A percentile compares a stretch with the other conserved stretches of the same genome.
These are phyloP conservation scores for Colletotrichum liriopes DNA, from an alignment of 2,329 filamentous ascomycete genomes.

Conservation along the genomic window DNA sequence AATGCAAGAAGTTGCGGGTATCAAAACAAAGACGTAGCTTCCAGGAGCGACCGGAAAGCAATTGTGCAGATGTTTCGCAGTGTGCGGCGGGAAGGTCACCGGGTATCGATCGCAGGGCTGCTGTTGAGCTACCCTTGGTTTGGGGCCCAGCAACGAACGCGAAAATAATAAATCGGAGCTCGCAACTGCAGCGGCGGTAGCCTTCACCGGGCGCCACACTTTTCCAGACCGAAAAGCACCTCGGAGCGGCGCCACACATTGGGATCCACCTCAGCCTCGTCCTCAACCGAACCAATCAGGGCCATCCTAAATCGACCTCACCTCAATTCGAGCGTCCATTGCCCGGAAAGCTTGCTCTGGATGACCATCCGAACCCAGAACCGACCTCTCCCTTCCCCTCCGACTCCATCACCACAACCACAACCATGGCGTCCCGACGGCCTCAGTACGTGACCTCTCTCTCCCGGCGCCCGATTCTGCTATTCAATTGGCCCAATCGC, in stretches of 20 bases:
- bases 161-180: slow-evolving; percentile 45
- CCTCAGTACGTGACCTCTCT: slow-evolving; percentile 55
- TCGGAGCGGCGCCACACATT: background rate
- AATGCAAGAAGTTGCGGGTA: slow-evolving; percentile 23
- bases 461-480: background rate
- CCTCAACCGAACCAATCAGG: slow-evolving; percentile 55
- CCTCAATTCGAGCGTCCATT: slow-evolving; percentile 50
- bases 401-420: slow-evolving; percentile 41
- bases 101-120: slow-evolving; percentile 25
- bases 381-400: slow-evolving; percentile 36
- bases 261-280: slow-evolving; percentile 50
- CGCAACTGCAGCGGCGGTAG: slow-evolving; percentile 23
- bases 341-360: slow-evolving; percentile 39
- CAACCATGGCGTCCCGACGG: slow-evolving; percentile 60
- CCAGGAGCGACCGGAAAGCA: background rate
- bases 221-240: slow-evolving; percentile 33
- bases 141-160: slow-evolving; percentile 34
- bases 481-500: slow-evolving; percentile 26
- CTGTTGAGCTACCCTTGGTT: slow-evolving; percentile 30
- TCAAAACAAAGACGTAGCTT: slow-evolving; percentile 15
- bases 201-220: slow-evolving; percentile 43
- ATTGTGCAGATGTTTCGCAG: background rate
- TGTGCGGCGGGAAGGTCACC: slow-evolving; percentile 3
- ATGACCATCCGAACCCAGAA: slow-evolving; percentile 46
- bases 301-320: slow-evolving; percentile 58